Evolutionary conservation across 169 alveolate species (phyloP).

Genomic region (Besnoitia besnoiti): DNA sequence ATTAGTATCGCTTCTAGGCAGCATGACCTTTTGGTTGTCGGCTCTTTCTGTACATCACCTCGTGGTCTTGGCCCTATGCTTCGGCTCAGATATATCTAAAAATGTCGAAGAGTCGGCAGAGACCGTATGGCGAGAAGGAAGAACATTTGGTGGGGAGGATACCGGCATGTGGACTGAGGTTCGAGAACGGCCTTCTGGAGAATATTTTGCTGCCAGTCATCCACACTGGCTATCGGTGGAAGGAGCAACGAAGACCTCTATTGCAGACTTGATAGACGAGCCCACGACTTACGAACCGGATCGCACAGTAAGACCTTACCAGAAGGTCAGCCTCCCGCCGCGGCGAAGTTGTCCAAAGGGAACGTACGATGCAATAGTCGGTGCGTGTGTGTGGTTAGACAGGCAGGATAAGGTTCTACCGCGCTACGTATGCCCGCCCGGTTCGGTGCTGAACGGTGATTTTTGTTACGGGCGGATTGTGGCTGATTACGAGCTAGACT

Average conservation of each 20-base stretch:
- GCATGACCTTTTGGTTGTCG: too few species aligned
- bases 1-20: too few species aligned
- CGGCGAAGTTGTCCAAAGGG: slow-evolving; percentile 52
- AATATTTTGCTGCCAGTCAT: background rate
- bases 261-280: background rate
- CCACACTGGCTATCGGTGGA: background rate
- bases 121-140: background rate
- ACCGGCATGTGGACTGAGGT: background rate
- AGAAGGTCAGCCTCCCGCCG: slow-evolving; percentile 44
- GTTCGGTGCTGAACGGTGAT: slow-evolving; percentile 48
- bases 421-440: slow-evolving; percentile 56
- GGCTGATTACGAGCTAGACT: slow-evolving; percentile 50
- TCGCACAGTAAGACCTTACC: background rate
- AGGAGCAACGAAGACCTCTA: background rate
- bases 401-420: slow-evolving; percentile 45
- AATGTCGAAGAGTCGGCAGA: background rate
- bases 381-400: slow-evolving; percentile 61
- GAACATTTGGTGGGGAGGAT: background rate
- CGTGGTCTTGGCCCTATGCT: background rate
- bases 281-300: slow-evolving; percentile 2
- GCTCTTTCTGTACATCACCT: too few species aligned
- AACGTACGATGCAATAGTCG: slow-evolving; percentile 30
- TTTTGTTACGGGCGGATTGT: slow-evolving; percentile 48
- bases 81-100: background rate
- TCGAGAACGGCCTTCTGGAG: background rate